A percentile compares a stretch with the other conserved stretches of the same genome.
These are phyloP conservation scores for Striga asiatica DNA, from an alignment of 257 asterid genomes.

Conservation along the genomic window DNA sequence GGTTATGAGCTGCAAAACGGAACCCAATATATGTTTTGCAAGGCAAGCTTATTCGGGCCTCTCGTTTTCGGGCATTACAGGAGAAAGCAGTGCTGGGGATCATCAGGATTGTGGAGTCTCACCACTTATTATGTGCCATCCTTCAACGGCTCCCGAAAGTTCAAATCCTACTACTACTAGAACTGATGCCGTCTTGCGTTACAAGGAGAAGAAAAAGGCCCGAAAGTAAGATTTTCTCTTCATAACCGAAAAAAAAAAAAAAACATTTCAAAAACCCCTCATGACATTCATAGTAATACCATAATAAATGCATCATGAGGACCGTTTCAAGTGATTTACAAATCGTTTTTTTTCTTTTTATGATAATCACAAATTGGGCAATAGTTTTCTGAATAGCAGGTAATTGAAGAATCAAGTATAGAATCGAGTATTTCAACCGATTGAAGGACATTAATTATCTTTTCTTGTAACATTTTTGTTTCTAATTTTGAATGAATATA, in stretches of 20 bases:
- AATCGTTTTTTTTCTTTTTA: too few relatives aligned
- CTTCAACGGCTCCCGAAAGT: constrained; percentile 54
- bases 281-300: too few relatives aligned
- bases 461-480: neutral
- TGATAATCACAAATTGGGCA: too few relatives aligned
- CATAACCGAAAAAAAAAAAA: too few relatives aligned
- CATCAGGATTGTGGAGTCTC: constrained; percentile 66
- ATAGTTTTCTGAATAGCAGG: too few relatives aligned
- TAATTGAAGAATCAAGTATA: too few relatives aligned
- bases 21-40: constrained; percentile 47
- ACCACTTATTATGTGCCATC: constrained; percentile 46
- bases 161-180: constrained; percentile 51
- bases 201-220: constrained; percentile 88
- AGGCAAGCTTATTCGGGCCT: constrained; percentile 44
- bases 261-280: neutral
- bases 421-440: too few relatives aligned
- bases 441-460: too few relatives aligned
- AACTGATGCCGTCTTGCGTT: constrained; percentile 79
- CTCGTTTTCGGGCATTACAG: constrained; percentile 65
- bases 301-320: neutral
- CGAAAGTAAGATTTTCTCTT: constrained; percentile 28
- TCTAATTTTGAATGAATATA: constrained; percentile 1
- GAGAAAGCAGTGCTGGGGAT: constrained; percentile 57
- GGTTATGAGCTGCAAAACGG: constrained; percentile 67
- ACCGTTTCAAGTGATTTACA: too few relatives aligned